Conservation (phyloP, 495 filamentous ascomycete genomes). For the Xylaria flabelliformis region DNA sequence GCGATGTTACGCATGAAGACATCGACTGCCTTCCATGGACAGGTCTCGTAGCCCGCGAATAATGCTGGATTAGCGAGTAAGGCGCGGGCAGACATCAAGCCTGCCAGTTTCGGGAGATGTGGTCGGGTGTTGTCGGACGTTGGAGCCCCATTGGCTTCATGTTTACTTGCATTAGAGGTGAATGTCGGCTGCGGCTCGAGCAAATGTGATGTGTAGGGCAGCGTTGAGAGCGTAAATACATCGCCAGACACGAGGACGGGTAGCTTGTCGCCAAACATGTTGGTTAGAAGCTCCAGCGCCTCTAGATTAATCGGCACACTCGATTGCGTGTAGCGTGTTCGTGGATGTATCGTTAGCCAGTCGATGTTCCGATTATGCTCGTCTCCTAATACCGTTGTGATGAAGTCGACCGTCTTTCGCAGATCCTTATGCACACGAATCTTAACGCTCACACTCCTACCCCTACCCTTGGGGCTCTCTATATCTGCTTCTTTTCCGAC, state of each 20-base stretch:
- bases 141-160: background rate
- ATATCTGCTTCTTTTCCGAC: conserved; percentile 46
- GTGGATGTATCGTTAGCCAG: conserved; percentile 70
- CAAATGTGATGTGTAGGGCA: conserved; percentile 52
- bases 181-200: conserved; percentile 35
- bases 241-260: conserved; percentile 69
- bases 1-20: conserved; percentile 61
- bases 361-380: conserved; percentile 56
- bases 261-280: conserved; percentile 51
- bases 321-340: conserved; percentile 60
- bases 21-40: conserved; percentile 66
- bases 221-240: conserved; percentile 57
- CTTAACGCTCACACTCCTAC: conserved; percentile 65
- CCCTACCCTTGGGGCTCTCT: conserved; percentile 39
- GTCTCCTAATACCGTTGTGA: conserved; percentile 55
- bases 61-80: conserved; percentile 67
- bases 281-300: conserved; percentile 61
- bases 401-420: conserved; percentile 56
- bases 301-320: conserved; percentile 63
- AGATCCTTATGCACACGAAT: conserved; percentile 69
- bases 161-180: conserved; percentile 20
- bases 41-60: conserved; percentile 60
- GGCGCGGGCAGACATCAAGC: conserved; percentile 70
- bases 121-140: conserved; percentile 18
- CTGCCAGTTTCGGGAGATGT: conserved; percentile 48